Evolutionary conservation across 1,284 basidiomycete genomes (phyloP).

Genomic region (Cutaneotrichosporon cyanovorans): DNA sequence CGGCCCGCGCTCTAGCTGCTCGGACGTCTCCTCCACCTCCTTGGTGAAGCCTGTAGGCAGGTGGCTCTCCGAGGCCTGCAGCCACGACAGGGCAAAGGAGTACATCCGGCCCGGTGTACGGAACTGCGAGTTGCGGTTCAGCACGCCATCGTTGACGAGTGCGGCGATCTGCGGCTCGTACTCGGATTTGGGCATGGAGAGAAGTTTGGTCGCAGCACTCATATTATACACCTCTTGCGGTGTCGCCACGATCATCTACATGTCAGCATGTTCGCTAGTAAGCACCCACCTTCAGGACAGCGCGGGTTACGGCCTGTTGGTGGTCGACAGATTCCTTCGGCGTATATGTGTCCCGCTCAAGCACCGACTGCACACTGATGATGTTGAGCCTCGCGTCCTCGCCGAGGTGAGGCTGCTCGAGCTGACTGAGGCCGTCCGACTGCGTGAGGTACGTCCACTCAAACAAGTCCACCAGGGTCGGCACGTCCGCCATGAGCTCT

Average conservation of each 20-base stretch:
- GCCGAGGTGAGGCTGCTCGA: slow-evolving; percentile 30
- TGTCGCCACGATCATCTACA: slow-evolving; percentile 60
- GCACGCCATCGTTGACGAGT: slow-evolving; percentile 28
- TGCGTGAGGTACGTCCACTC: slow-evolving; percentile 48
- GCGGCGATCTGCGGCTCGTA: slow-evolving; percentile 49
- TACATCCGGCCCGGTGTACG: slow-evolving; percentile 24
- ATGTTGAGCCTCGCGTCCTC: slow-evolving; percentile 62
- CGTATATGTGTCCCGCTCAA: slow-evolving; percentile 44
- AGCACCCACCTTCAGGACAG: slow-evolving; percentile 60
- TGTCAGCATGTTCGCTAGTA: slow-evolving; percentile 2
- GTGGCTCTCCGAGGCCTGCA: slow-evolving; percentile 49
- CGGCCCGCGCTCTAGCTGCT: slow-evolving; percentile 31
- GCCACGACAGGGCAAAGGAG: slow-evolving; percentile 26
- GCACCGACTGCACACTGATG: slow-evolving; percentile 53
- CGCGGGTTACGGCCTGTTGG: slow-evolving; percentile 53
- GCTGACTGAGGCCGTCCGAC: slow-evolving; percentile 55
- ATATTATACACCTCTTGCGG: slow-evolving; percentile 60
- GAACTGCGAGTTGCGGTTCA: slow-evolving; percentile 16
- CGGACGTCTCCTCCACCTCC: slow-evolving; percentile 47
- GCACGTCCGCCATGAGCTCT: too few relatives aligned
- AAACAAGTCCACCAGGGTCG: slow-evolving; percentile 26
- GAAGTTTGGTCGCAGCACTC: slow-evolving; percentile 53
- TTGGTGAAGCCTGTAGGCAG: slow-evolving; percentile 58
- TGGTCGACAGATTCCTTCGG: not conserved
- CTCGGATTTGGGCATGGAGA: slow-evolving; percentile 54